phyloP scores from a whole-genome alignment of 1,284 basidiomycete species.

The Pseudozyma tsukubaensis region DNA sequence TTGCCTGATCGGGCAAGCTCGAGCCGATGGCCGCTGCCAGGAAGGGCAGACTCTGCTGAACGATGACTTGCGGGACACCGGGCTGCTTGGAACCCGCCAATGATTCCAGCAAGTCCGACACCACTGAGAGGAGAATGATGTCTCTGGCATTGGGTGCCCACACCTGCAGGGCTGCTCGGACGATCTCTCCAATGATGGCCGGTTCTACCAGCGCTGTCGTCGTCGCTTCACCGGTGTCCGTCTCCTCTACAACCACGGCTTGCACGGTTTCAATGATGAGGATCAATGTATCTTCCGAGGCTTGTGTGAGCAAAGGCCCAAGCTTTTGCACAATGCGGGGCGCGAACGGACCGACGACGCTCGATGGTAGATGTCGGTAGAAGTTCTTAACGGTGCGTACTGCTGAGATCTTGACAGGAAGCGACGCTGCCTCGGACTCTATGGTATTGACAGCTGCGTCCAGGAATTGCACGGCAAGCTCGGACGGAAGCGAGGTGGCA shows the following conservation, averaged over 20 bases:
- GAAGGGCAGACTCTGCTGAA: conserved; percentile 79
- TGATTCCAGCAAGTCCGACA: conserved; percentile 81
- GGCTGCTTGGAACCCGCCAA: conserved; percentile 71
- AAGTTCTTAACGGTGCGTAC: conserved; percentile 73
- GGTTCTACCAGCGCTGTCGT: conserved; percentile 36
- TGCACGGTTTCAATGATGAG: conserved; percentile 87
- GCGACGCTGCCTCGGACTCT: conserved; percentile 77
- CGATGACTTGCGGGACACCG: conserved; percentile 78
- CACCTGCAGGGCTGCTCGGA: conserved; percentile 75
- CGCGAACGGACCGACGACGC: conserved; percentile 76
- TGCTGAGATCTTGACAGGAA: conserved; percentile 92
- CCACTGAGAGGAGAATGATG: conserved; percentile 85
- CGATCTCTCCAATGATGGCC: conserved; percentile 49
- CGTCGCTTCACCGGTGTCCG: conserved; percentile 67
- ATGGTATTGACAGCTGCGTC: conserved; percentile 85
- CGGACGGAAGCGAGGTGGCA: conserved; percentile 78
- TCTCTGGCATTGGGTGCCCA: conserved; percentile 79
- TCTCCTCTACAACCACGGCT: conserved; percentile 78
- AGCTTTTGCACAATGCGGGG: conserved; percentile 83
- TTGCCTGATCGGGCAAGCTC: conserved; percentile 32
- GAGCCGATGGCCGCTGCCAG: conserved; percentile 77
- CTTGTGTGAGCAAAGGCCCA: conserved; percentile 82
- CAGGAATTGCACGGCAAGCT: conserved; percentile 76
- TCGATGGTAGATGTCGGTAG: conserved; percentile 72
- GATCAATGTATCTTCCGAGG: conserved; percentile 88